phyloP scores from a whole-genome alignment of 2,329 filamentous ascomycete genomes.

The Nemania sp. region DNA sequence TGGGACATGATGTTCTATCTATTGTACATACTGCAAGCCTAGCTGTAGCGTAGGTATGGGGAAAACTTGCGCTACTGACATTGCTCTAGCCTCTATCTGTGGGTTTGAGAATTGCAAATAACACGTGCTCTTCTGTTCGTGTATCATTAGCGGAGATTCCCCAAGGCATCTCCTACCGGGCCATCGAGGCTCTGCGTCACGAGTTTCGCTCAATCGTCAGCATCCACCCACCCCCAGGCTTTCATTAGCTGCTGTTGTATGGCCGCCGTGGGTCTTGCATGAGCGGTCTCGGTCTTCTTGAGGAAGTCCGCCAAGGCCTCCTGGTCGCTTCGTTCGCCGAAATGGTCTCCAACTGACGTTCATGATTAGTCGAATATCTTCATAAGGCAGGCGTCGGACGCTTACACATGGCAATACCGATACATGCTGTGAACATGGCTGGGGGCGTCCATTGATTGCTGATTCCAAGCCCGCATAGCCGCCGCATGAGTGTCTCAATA shows the following conservation, averaged over 20 bases:
- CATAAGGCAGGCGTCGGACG: background rate
- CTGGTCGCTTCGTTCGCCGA: constrained; percentile 50
- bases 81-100: no score
- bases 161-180: no score
- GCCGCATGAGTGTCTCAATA: constrained; percentile 52
- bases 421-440: constrained; percentile 58
- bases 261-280: constrained; percentile 55
- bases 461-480: constrained; percentile 61
- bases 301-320: constrained; percentile 53
- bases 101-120: no score
- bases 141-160: no score
- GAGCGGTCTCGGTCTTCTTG: constrained; percentile 50
- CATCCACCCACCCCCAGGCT: constrained; percentile 52
- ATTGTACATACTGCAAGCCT: no score
- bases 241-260: constrained; percentile 52
- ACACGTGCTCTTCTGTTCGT: no score
- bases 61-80: no score
- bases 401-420: constrained; percentile 58
- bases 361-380: background rate
- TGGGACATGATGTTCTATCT: background rate
- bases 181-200: no score
- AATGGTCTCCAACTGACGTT: constrained; percentile 51
- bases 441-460: constrained; percentile 60
- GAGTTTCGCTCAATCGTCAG: no score
- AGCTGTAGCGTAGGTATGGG: no score